A percentile compares a stretch with the other conserved stretches of the same genome.
Conservation (phyloP, 345 rosid species). For the Excoecaria cochinchinensis region DNA sequence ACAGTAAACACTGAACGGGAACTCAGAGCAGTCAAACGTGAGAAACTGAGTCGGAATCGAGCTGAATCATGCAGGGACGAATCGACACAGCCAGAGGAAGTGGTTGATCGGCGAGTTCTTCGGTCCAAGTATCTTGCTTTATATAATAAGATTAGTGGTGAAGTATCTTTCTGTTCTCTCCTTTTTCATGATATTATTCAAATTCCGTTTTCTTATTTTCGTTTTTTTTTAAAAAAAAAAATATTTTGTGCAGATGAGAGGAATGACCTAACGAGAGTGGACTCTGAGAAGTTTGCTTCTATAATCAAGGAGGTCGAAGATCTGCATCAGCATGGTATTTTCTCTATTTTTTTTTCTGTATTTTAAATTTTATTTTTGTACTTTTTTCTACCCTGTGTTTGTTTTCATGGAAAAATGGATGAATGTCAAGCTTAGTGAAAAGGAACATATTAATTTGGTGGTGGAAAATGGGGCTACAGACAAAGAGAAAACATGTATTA, state of each 20-base stretch:
- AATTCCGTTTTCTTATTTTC: background rate
- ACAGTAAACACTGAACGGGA: background rate
- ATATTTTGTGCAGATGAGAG: slow-evolving; percentile 49
- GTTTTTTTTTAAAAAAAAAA: background rate
- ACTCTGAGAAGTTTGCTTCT: slow-evolving; percentile 56
- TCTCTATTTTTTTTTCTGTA: background rate
- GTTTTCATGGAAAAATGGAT: background rate
- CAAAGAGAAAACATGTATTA: too few relatives aligned
- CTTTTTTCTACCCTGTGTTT: background rate
- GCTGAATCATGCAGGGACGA: slow-evolving; percentile 8
- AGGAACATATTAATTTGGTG: background rate
- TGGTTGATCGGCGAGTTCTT: slow-evolving; percentile 57
- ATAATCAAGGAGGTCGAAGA: slow-evolving; percentile 63
- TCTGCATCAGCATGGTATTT: slow-evolving; percentile 61
- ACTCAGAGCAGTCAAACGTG: slow-evolving; percentile 26
- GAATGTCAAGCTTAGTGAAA: background rate
- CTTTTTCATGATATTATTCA: background rate
- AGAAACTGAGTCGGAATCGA: slow-evolving; percentile 10
- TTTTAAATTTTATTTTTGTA: background rate
- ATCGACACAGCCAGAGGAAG: slow-evolving; percentile 20
- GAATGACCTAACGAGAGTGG: slow-evolving; percentile 59
- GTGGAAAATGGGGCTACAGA: background rate
- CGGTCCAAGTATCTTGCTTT: slow-evolving; percentile 73
- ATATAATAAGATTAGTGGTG: slow-evolving; percentile 57
- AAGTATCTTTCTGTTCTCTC: background rate